Evolutionary conservation across 768 basidiomycete species (phyloP), one percentile per base, ranked within the genome.

Genomic region (Russula sp.): DNA sequence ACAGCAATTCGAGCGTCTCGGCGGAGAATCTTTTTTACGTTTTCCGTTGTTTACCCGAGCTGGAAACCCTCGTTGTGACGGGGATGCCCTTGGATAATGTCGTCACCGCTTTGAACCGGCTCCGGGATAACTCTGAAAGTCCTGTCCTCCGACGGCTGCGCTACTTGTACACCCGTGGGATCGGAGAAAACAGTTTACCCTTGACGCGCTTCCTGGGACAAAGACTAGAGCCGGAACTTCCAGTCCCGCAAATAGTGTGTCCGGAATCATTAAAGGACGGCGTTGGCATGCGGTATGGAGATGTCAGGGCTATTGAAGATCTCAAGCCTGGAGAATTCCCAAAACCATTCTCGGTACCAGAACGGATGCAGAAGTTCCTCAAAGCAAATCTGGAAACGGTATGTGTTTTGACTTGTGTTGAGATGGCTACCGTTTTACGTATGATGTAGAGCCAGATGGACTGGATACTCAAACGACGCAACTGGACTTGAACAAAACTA

Each of bases 381-480:
- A 54, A 54, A 36, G 49, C 10, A 36, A 60, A 64, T 60, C 51
- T 64, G 30, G 63, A 64, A 48, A 40, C 52, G 42, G 63, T 64
- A 55, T 36, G 58, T 44, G 10, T 48, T n/a, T 32, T 7, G 10
- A 30, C 14, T 30, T 28, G 32, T 32, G 22, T 30, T 40, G 18
- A 40, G 36, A 18, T 6, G n/a, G 14, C 7, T 40, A 32, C 13
- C 26, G 36, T 55, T 38, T 59, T 16, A 7, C 13, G 26, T 38
- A 32, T 14, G 44, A 48, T 38, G 22, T 26, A 64, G 63, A 64
- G 63, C 52, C 63, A 64, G 53, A 64, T 64, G 63, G 63, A 64
- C 30, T 64, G 59, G 63, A 64, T 64, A 49, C 63, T 64, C 59
- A 60, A 64, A 32, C 53, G 63, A 56, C 63, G 63, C 24, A 55